Conservation (phyloP, 352 stramenopile species). For the Phytophthora citrophthora region DNA sequence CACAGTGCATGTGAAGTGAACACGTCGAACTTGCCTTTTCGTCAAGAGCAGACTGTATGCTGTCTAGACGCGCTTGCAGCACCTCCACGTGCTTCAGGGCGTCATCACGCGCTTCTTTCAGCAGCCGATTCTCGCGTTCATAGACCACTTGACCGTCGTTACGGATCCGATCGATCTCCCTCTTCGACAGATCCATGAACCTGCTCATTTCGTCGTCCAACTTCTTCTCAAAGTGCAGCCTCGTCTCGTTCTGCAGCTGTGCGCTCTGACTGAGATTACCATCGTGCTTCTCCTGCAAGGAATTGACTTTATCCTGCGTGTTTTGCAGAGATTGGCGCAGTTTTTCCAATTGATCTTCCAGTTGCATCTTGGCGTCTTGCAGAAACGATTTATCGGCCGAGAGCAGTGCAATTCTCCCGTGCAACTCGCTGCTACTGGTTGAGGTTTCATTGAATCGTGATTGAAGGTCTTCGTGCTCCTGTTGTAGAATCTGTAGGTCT, state of each 20-base stretch:
- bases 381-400: constrained; percentile 71
- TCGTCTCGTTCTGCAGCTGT: constrained; percentile 64
- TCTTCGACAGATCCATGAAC: constrained; percentile 74
- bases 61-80: constrained; percentile 55
- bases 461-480: constrained; percentile 32
- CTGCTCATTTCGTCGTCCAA: constrained; percentile 67
- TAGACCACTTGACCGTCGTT: constrained; percentile 67
- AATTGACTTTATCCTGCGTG: constrained; percentile 45
- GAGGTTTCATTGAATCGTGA: constrained; percentile 24
- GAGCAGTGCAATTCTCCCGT: constrained; percentile 56
- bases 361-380: constrained; percentile 54
- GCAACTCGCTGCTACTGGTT: constrained; percentile 28
- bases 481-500: constrained; percentile 32
- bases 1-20: background rate
- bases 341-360: constrained; percentile 57
- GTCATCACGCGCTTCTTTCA: constrained; percentile 69
- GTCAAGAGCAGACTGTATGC: constrained; percentile 52
- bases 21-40: constrained; percentile 45
- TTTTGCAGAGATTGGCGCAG: constrained; percentile 47
- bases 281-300: constrained; percentile 49
- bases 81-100: constrained; percentile 67
- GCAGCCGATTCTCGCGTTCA: constrained; percentile 75
- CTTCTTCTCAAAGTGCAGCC: constrained; percentile 71
- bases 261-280: constrained; percentile 39
- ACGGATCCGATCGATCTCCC: constrained; percentile 75